phyloP scores from a whole-genome alignment of 1,284 basidiomycete genomes.

The Sporisorium sorghi region DNA sequence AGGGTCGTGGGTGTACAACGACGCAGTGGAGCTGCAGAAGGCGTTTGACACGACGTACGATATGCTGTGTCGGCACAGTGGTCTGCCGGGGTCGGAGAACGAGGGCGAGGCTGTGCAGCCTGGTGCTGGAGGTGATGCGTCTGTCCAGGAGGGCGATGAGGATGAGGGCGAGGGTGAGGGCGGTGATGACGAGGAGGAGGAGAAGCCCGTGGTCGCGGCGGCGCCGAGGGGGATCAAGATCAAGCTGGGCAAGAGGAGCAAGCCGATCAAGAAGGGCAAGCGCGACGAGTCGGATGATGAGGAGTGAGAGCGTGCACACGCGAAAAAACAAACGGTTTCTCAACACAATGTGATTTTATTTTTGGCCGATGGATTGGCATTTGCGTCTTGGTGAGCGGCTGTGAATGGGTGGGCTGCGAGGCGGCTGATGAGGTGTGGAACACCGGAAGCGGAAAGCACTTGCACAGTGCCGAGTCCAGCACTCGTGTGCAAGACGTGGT shows the following conservation, averaged over 20 bases:
- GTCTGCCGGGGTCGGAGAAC: constrained; percentile 54
- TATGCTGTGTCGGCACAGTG: constrained; percentile 49
- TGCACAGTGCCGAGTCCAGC: too few species aligned
- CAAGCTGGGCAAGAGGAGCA: constrained; percentile 45
- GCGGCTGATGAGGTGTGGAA: too few species aligned
- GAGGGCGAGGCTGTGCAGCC: constrained; percentile 40
- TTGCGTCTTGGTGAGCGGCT: too few species aligned
- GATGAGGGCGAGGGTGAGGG: constrained; percentile 20
- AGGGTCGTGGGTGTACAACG: constrained; percentile 92
- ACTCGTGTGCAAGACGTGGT: too few species aligned
- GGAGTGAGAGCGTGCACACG: constrained; percentile 9
- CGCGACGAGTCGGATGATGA: constrained; percentile 33
- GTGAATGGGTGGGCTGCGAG: background rate
- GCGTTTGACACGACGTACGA: constrained; percentile 64
- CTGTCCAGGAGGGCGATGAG: constrained; percentile 17
- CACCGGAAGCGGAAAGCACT: too few species aligned
- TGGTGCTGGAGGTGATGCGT: constrained; percentile 11
- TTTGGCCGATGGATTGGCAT: too few species aligned
- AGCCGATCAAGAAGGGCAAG: constrained; percentile 24
- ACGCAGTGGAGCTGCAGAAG: constrained; percentile 74
- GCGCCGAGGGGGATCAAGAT: constrained; percentile 50
- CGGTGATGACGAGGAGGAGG: constrained; percentile 41
- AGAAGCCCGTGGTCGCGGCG: constrained; percentile 23
- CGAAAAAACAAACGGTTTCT: background rate
- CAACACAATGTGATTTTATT: background rate